phyloP scores from a whole-genome alignment of 441 rosid genomes.

The Croton setiger region DNA sequence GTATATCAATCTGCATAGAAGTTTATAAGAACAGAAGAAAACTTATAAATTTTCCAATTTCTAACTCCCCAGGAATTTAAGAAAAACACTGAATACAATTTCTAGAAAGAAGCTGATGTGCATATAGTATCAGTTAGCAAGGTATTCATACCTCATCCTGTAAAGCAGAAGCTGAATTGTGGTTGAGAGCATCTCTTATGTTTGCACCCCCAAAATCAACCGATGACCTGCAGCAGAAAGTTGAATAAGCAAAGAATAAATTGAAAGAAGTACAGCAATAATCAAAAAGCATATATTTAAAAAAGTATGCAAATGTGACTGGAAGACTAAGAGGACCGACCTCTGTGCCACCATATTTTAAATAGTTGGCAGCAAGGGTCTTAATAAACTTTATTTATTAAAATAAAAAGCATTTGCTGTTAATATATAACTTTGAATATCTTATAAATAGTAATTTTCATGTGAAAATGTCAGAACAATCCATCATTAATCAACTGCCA shows the following conservation, averaged over 20 bases:
- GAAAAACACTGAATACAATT: neutral
- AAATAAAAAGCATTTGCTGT: neutral
- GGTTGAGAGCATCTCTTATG: conserved; percentile 49
- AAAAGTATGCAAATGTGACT: neutral
- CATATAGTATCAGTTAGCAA: conserved; percentile 10
- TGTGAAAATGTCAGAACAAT: neutral
- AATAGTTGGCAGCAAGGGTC: neutral
- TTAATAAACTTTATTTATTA: neutral
- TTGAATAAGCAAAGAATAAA: neutral
- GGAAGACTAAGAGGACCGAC: neutral
- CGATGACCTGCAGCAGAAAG: conserved; percentile 40
- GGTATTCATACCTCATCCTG: conserved; percentile 67
- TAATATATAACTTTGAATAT: neutral
- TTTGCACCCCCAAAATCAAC: conserved; percentile 39
- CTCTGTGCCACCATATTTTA: neutral
- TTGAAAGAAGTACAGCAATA: neutral
- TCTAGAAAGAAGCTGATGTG: conserved; percentile 9
- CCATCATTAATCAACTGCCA: neutral
- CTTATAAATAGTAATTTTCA: neutral
- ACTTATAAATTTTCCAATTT: neutral
- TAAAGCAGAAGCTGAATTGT: conserved; percentile 67
- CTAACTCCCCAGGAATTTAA: neutral
- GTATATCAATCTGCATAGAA: conserved; percentile 64
- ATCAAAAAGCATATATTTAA: neutral
- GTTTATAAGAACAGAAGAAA: conserved; percentile 14